Evolutionary conservation across 106 monocot genomes (phyloP).

Genomic region (Platanthera zijinensis): DNA sequence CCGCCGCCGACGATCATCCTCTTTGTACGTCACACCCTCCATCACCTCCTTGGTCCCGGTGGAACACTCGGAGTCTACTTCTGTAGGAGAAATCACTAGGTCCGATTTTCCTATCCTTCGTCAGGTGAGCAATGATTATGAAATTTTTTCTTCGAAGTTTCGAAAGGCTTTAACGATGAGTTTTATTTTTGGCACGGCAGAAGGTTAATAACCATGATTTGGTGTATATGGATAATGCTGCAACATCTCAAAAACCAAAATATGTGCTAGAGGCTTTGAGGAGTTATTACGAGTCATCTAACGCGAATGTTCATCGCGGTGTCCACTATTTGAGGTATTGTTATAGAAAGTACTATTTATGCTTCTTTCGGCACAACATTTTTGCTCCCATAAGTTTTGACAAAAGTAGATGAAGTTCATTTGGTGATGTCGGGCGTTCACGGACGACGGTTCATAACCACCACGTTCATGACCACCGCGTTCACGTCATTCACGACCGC

Average conservation of each 20-base stretch:
- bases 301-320: constrained; percentile 82
- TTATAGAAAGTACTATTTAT: no score
- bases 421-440: no score
- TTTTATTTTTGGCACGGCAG: constrained; percentile 26
- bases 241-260: constrained; percentile 83
- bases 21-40: constrained; percentile 9
- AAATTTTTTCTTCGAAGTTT: neutral
- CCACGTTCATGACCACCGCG: no score
- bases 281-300: constrained; percentile 70
- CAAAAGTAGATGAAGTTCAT: no score
- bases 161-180: neutral
- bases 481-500: no score
- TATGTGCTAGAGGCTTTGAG: constrained; percentile 52
- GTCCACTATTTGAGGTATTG: constrained; percentile 52
- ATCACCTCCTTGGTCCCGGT: constrained; percentile 12
- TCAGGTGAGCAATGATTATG: constrained; percentile 37
- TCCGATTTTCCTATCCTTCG: constrained; percentile 88
- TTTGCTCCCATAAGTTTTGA: no score
- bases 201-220: constrained; percentile 57
- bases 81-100: constrained; percentile 65
- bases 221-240: constrained; percentile 92
- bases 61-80: constrained; percentile 24
- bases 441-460: no score
- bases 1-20: neutral
- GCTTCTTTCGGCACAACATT: no score